A percentile compares a stretch with the other conserved stretches of the same genome.
Evolutionary conservation across 495 filamentous ascomycete genomes (phyloP).

Genomic region (Cryomyces minteri): DNA sequence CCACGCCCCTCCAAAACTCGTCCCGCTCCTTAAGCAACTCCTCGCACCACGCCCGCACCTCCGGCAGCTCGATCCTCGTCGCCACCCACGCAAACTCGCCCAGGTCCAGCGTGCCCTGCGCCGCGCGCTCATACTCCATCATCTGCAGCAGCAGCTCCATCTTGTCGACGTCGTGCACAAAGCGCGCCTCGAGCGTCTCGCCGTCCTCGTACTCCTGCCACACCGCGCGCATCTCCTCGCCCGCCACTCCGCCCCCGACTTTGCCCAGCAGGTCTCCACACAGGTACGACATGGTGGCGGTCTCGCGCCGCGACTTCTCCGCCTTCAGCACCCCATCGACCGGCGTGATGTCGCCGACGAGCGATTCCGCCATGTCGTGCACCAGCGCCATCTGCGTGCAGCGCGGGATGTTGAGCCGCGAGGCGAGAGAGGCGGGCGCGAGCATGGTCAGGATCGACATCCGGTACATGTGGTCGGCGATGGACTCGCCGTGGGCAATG

Average conservation of each 20-base stretch:
- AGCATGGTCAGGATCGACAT: conserved; percentile 96
- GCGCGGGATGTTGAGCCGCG: conserved; percentile 51
- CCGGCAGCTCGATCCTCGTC: conserved; percentile 47
- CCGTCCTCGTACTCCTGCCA: conserved; percentile 92
- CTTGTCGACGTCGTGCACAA: conserved; percentile 95
- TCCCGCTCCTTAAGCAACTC: conserved; percentile 61
- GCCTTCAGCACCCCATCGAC: conserved; percentile 49
- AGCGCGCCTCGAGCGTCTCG: conserved; percentile 62
- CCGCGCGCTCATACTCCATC: conserved; percentile 80
- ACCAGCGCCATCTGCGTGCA: conserved; percentile 89
- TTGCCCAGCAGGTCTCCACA: conserved; percentile 49
- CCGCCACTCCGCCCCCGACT: conserved; percentile 48
- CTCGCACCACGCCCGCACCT: conserved; percentile 62
- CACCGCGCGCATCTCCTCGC: conserved; percentile 47
- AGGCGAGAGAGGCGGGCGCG: conserved; percentile 56
- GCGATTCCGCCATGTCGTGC: conserved; percentile 91
- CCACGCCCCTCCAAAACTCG: conserved; percentile 42
- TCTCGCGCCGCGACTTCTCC: conserved; percentile 79
- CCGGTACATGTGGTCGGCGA: conserved; percentile 98
- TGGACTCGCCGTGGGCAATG: conserved; percentile 59
- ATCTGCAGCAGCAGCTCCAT: conserved; percentile 88
- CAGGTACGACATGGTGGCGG: conserved; percentile 79
- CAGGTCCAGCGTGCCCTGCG: conserved; percentile 46
- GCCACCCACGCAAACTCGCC: conserved; percentile 70
- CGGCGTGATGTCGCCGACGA: conserved; percentile 94